Evolutionary conservation across 1,139 yeast genomes (phyloP).

Genomic region (Ogataea hybrid): DNA sequence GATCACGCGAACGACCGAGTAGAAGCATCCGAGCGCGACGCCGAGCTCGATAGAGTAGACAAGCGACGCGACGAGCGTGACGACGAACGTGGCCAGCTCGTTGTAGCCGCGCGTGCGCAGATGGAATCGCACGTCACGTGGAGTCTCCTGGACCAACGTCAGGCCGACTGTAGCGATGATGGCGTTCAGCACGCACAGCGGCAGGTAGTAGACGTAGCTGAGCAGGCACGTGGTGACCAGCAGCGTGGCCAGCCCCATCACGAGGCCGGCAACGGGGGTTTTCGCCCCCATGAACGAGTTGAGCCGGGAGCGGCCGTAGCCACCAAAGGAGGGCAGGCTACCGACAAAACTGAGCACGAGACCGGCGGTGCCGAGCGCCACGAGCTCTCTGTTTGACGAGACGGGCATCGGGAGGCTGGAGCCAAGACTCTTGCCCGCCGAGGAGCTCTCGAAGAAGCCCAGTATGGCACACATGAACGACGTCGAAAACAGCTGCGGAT

Average conservation of each 20-base stretch:
- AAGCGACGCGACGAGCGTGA: conserved; percentile 71
- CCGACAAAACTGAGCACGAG: conserved; percentile 67
- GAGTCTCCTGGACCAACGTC: conserved; percentile 81
- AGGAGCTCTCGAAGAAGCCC: conserved; percentile 92
- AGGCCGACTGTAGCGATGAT: conserved; percentile 80
- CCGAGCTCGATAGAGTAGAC: conserved; percentile 89
- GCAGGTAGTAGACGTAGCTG: conserved; percentile 68
- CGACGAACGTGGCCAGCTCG: conserved; percentile 70
- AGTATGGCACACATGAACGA: conserved; percentile 79
- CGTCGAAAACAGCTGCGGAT: conserved; percentile 47
- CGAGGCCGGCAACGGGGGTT: conserved; percentile 78
- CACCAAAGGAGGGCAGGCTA: conserved; percentile 92
- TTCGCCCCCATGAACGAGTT: conserved; percentile 85
- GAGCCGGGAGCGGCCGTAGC: conserved; percentile 90
- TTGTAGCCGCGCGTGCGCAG: conserved; percentile 70
- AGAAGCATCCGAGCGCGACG: conserved; percentile 77
- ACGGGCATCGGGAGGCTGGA: conserved; percentile 64
- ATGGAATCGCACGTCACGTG: conserved; percentile 74
- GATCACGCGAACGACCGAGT: conserved; percentile 76
- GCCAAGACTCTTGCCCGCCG: conserved; percentile 82
- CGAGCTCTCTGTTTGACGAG: conserved; percentile 72
- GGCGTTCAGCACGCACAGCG: conserved; percentile 78
- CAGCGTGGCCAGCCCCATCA: conserved; percentile 74
- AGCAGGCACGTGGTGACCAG: conserved; percentile 62
- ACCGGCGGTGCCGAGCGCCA: conserved; percentile 81